Percentiles rank a stretch among this genome's conserved stretches.
These are phyloP conservation scores for Austropuccinia psidii DNA, from an alignment of 1,284 basidiomycete genomes.

Conservation along the genomic window DNA sequence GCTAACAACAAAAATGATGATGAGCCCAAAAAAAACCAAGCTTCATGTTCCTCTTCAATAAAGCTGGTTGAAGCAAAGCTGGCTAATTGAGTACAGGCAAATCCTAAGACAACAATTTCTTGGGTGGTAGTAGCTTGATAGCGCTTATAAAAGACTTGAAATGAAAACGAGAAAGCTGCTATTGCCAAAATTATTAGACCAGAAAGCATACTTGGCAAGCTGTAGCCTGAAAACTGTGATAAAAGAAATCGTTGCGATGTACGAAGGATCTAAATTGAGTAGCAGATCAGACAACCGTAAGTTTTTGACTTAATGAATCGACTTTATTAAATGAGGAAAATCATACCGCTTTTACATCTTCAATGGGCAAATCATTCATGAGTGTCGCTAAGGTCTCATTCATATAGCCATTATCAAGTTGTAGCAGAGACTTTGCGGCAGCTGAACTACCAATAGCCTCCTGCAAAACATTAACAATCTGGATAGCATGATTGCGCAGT, in stretches of 20 bases:
- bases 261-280: constrained; percentile 37
- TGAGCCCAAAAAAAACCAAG: constrained; percentile 39
- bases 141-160: background rate
- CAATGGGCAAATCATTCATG: background rate
- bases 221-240: constrained; percentile 37
- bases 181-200: constrained; percentile 11
- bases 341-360: constrained; percentile 1
- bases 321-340: background rate
- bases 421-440: background rate
- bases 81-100: constrained; percentile 21
- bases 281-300: background rate
- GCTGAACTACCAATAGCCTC: background rate
- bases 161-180: background rate
- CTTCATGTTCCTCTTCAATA: constrained; percentile 42
- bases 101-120: background rate
- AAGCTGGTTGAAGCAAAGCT: constrained; percentile 40
- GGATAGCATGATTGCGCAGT: constrained; percentile 21
- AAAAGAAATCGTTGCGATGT: constrained; percentile 38
- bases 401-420: background rate
- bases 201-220: constrained; percentile 16
- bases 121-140: background rate
- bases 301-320: background rate
- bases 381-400: background rate
- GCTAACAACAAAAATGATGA: constrained; percentile 3
- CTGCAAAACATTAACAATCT: background rate